Percentiles rank a stretch among this genome's conserved stretches.
Evolutionary conservation across 2,329 filamentous ascomycete species (phyloP).

Genomic region (Penicillium decumbens): DNA sequence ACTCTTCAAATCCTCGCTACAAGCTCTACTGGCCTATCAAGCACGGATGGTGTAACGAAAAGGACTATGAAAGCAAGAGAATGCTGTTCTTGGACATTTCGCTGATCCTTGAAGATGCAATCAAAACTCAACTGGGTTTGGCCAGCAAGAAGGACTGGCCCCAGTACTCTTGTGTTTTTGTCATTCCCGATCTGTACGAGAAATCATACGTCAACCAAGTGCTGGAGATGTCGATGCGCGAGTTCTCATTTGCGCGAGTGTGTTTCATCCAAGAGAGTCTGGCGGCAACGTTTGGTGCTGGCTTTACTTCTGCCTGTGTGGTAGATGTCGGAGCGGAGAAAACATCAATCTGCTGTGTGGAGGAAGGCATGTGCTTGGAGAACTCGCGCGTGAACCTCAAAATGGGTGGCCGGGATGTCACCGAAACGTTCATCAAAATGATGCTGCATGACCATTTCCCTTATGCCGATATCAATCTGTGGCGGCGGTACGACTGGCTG

Average conservation of each 20-base stretch:
- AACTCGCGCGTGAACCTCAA: constrained; percentile 95
- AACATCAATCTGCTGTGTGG: constrained; percentile 93
- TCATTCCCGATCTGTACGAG: constrained; percentile 95
- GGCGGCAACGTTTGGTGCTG: constrained; percentile 89
- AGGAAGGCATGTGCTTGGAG: constrained; percentile 91
- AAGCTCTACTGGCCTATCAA: constrained; percentile 89
- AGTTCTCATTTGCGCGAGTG: constrained; percentile 82
- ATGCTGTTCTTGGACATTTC: constrained; percentile 83
- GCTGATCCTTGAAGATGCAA: constrained; percentile 76
- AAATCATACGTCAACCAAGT: constrained; percentile 83
- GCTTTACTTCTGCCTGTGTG: constrained; percentile 88
- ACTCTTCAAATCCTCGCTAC: constrained; percentile 82
- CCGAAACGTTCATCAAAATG: constrained; percentile 94
- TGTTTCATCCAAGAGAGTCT: constrained; percentile 96
- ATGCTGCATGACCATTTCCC: constrained; percentile 95
- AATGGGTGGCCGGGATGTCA: constrained; percentile 87
- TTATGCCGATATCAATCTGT: constrained; percentile 89
- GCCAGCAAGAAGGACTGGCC: constrained; percentile 73
- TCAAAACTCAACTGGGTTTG: constrained; percentile 77
- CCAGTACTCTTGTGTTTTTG: constrained; percentile 93
- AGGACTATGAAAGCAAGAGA: constrained; percentile 75
- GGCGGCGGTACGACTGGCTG: constrained; percentile 83
- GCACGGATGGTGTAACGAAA: constrained; percentile 82
- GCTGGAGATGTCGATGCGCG: constrained; percentile 77
- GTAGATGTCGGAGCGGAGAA: constrained; percentile 97